A percentile compares a stretch with the other conserved stretches of the same genome.
These are phyloP conservation scores for Lactarius deliciosus DNA, from an alignment of 768 basidiomycete genomes.

Conservation along the genomic window DNA sequence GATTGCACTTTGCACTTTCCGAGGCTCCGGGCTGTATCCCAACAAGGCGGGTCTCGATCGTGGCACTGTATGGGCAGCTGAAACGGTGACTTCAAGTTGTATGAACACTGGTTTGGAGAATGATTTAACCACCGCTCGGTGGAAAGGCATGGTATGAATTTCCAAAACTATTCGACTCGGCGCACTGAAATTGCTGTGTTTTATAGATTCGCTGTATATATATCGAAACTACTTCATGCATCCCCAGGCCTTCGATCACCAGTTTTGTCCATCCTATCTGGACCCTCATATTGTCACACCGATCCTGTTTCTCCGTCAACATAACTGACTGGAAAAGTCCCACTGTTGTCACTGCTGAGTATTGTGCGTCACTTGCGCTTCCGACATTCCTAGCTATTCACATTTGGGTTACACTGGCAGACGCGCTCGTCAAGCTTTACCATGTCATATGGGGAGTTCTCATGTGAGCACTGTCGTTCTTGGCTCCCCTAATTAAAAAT, in stretches of 20 bases:
- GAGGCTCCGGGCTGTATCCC: too few relatives aligned
- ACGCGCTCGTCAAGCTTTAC: background rate
- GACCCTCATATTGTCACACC: background rate
- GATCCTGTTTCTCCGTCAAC: background rate
- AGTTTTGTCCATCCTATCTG: background rate
- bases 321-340: slow-evolving; percentile 1
- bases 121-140: too few relatives aligned
- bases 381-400: background rate
- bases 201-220: background rate
- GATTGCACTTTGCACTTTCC: too few relatives aligned
- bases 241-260: too few relatives aligned
- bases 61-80: too few relatives aligned
- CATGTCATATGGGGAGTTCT: slow-evolving; percentile 15
- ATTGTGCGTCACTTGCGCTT: background rate
- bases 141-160: too few relatives aligned
- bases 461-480: slow-evolving; percentile 8
- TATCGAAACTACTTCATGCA: background rate
- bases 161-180: too few relatives aligned
- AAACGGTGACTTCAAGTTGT: too few relatives aligned
- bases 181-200: background rate
- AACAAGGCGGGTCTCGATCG: too few relatives aligned
- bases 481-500: background rate
- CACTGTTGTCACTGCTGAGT: background rate
- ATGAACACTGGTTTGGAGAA: too few relatives aligned
- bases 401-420: background rate